These are phyloP conservation scores for Albifimbria verrucaria DNA, from an alignment of 2,329 filamentous ascomycete species.

Conservation along the genomic window DNA sequence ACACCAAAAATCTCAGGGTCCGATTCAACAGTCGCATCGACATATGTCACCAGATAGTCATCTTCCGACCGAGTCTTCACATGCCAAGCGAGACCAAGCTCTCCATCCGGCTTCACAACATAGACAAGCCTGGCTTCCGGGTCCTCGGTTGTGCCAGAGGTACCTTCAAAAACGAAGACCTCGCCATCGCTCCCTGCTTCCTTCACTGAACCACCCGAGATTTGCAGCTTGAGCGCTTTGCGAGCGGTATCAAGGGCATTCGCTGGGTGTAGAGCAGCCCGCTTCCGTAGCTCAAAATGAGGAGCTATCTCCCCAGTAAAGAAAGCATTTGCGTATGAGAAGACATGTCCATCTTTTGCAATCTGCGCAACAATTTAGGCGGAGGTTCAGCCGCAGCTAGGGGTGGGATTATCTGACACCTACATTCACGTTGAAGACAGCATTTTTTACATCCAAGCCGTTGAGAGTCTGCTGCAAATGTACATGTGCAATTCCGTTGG, in stretches of 20 bases:
- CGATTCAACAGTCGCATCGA: conserved; percentile 39
- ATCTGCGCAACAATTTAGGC: conserved; percentile 28
- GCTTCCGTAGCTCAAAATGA: conserved; percentile 25
- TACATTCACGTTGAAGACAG: conserved; percentile 53
- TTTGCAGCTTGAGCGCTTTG: conserved; percentile 14
- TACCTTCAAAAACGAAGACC: conserved; percentile 35
- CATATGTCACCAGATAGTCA: conserved; percentile 51
- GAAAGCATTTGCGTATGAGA: conserved; percentile 47
- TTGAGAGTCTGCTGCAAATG: conserved; percentile 53
- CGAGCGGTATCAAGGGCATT: conserved; percentile 33
- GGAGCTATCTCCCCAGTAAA: conserved; percentile 33
- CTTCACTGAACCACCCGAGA: conserved; percentile 5
- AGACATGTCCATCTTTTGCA: conserved; percentile 45
- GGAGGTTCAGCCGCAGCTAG: not conserved
- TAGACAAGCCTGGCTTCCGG: conserved; percentile 50
- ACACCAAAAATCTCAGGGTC: conserved; percentile 45
- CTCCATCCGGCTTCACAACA: conserved; percentile 40
- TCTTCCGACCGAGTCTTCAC: conserved; percentile 50
- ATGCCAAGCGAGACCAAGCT: conserved; percentile 46
- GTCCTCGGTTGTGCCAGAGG: conserved; percentile 41
- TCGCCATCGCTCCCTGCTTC: conserved; percentile 10
- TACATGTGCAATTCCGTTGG: conserved; percentile 49
- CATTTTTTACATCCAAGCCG: conserved; percentile 52
- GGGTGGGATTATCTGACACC: conserved; percentile 16
- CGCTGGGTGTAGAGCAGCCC: conserved; percentile 26